Base-by-base conservation (phyloP, 352 stramenopile species). In the Pythium oligandrum region DNA sequence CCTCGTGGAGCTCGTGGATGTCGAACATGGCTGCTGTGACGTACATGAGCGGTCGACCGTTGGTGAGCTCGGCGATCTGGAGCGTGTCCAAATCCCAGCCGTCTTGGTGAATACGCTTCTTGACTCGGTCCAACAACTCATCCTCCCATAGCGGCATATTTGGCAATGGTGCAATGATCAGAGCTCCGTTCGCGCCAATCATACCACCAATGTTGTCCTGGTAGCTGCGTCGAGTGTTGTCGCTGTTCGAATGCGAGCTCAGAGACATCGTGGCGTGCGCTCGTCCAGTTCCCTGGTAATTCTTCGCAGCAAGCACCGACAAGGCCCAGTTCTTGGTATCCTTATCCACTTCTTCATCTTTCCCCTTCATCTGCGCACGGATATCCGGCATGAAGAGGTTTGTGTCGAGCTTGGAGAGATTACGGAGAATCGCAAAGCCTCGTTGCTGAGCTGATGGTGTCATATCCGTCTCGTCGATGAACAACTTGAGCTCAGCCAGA, bases 371-470 rank as follows among this genome's bases (percentile, higher is more conserved):
- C 53, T 93, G 82, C 26, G 76, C 82, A 17, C 75, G 70, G 40
- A 93, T 89, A 37, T 93, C 79, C 7, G 82, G 82, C 39, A 87
- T 74, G 53, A 93, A 93, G 12, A 93, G 47, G 66, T 93, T 90
- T n/a, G 83, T 83, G 44, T 87, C 82, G 17, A 88, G 66, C 49
- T 85, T 86, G 33, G 82, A 72, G 8, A 93, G 66, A 42, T 85
- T 84, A 12, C 66, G 61, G 0, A 93, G 54, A 32, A 93, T 90
- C 40, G 63, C 66, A 57, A 86, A 79, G 2, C 78, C 70, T 6
- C 77, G 75, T 12, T 81, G 71, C 32, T 68, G 75, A 33, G 78
- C 57, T 30, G 78, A 68, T 0, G 83, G 67, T 44, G 68, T 88
- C 65, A 93, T 73, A 30, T 88, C 75, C 5, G 78, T 73, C 2